phyloP scores from a whole-genome alignment of 2,329 filamentous ascomycete genomes.

The Pezicula neosporulosa region DNA sequence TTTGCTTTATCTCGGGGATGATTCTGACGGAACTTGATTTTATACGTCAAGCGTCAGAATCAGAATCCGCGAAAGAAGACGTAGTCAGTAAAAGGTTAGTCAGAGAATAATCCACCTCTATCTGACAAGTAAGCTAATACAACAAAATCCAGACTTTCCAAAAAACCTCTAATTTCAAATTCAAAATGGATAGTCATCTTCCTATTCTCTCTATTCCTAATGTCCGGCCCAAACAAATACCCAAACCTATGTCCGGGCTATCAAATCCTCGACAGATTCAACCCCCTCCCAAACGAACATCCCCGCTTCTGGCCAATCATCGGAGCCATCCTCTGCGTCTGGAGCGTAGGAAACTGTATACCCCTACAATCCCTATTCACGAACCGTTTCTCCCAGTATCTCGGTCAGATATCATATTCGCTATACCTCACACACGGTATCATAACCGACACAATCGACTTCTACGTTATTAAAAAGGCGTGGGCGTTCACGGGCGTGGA shows the following conservation, averaged over 20 bases:
- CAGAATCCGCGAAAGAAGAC: not conserved
- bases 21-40: not conserved
- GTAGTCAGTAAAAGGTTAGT: not conserved
- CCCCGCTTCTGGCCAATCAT: not conserved
- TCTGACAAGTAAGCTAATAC: too few relatives aligned
- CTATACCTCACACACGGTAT: constrained; percentile 53
- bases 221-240: not conserved
- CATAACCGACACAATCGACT: constrained; percentile 29
- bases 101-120: not conserved
- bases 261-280: not conserved
- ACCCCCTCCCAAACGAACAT: not conserved
- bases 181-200: not conserved
- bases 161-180: not conserved
- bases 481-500: not conserved
- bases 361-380: constrained; percentile 38
- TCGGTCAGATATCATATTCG: constrained; percentile 49
- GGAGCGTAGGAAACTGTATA: not conserved
- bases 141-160: too few relatives aligned
- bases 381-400: constrained; percentile 44
- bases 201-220: not conserved
- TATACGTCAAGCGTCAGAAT: not conserved
- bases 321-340: not conserved
- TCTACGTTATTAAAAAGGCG: not conserved
- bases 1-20: not conserved
- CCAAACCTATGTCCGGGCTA: not conserved